Evolutionary conservation across 345 rosid genomes (phyloP), one percentile per base, ranked within the genome.

Genomic region (Streptanthus diversifolius): DNA sequence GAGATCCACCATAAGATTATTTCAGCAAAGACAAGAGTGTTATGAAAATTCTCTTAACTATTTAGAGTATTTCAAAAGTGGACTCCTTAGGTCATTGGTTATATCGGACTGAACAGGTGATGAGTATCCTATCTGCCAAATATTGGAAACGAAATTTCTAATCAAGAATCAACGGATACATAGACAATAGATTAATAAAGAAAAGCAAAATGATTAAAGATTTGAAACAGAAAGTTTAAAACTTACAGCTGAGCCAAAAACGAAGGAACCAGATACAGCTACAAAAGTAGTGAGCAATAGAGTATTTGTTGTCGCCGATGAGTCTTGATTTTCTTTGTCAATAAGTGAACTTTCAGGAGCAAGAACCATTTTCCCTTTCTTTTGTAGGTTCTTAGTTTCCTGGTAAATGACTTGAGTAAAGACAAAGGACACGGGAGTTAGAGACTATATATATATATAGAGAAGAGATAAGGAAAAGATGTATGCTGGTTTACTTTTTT

Each of bases 91-190:
- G n/a, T n/a, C 91, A 27, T 70, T 61, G 78, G 78, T 83, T 45
- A 91, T 86, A 69, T 89, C 97, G 40, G 83, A 80, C 52, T 89
- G 86, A 69, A 89, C 84, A 24, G 97, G 97, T 49, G 97, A 91
- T 51, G 97, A 91, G 70, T 87, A 91, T 71, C 95, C 93, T 56
- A 89, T 52, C 97, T 91, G 78, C 67, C 72, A 69, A 69, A 40
- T 30, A 69, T 48, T 36, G 7, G 8, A 55, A 72, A 40, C 22
- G 15, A 39, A 17, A n/a, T 4, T 29, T 2, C 7, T 30, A 41
- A 36, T 47, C 7, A 30, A 63, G 45, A 41, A 27, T 14, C 45
- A 49, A 51, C 43, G 14, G 70, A 49, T 48, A 5, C 47, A 35
- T 35, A 35, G 2, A 36, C 44, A 33, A 58, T 7, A 14, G 3